phyloP scores from a whole-genome alignment of 768 basidiomycete species.

The Russula sp. region DNA sequence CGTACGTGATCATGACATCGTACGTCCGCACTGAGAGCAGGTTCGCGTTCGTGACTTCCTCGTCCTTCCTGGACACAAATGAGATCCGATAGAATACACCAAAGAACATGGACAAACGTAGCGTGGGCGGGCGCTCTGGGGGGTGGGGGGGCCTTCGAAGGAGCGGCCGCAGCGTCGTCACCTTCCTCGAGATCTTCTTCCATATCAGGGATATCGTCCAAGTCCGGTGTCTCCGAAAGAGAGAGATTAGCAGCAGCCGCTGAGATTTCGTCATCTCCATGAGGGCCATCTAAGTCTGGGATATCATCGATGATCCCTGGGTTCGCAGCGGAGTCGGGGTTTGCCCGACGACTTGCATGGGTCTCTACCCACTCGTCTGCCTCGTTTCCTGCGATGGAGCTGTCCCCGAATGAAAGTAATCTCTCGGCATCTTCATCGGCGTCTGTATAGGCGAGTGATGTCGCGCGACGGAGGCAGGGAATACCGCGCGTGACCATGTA shows the following conservation, averaged over 20 bases:
- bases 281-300: constrained; percentile 70
- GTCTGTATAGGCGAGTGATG: constrained; percentile 88
- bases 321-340: constrained; percentile 48
- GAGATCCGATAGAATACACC: neutral
- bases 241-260: constrained; percentile 29
- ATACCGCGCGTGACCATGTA: constrained; percentile 94
- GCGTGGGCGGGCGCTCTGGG: constrained; percentile 39
- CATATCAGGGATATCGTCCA: constrained; percentile 99
- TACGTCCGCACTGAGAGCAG: constrained; percentile 95
- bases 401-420: constrained; percentile 74
- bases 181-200: constrained; percentile 87
- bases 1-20: constrained; percentile 99
- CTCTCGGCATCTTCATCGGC: constrained; percentile 96
- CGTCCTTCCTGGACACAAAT: constrained; percentile 38
- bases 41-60: constrained; percentile 69
- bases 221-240: constrained; percentile 65
- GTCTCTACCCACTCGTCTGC: constrained; percentile 99
- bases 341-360: constrained; percentile 70
- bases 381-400: constrained; percentile 44
- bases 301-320: constrained; percentile 76
- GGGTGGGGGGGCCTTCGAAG: constrained; percentile 36
- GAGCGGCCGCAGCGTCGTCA: constrained; percentile 77
- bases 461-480: constrained; percentile 92
- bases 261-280: constrained; percentile 32
- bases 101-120: constrained; percentile 37